Conservation (phyloP, 495 filamentous ascomycete species). For the Aspergillus mulundensis region DNA sequence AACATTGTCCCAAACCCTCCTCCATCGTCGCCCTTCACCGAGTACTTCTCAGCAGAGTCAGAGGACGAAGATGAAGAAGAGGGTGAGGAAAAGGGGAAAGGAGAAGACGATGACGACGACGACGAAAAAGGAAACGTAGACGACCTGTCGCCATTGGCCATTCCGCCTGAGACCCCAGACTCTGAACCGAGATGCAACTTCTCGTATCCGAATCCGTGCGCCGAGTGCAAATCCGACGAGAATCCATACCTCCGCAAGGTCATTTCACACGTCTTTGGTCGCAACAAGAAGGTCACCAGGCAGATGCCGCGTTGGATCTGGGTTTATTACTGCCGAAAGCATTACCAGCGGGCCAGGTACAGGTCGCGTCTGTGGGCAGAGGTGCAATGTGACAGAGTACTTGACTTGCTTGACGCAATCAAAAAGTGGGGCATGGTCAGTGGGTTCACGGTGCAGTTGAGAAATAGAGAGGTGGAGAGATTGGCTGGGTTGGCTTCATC, state of each 20-base stretch:
- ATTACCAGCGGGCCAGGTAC: slow-evolving; percentile 77
- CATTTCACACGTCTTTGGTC: slow-evolving; percentile 82
- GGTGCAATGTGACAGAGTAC: slow-evolving; percentile 58
- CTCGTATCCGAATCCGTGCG: slow-evolving; percentile 26
- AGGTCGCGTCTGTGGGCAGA: slow-evolving; percentile 40
- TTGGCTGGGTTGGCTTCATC: neutral
- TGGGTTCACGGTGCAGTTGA: slow-evolving; percentile 28
- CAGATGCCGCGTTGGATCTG: slow-evolving; percentile 61
- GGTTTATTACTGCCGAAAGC: slow-evolving; percentile 74
- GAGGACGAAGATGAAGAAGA: neutral
- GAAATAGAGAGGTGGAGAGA: slow-evolving; percentile 20
- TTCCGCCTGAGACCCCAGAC: neutral
- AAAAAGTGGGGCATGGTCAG: slow-evolving; percentile 54
- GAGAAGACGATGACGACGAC: no score
- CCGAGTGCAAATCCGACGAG: slow-evolving; percentile 18
- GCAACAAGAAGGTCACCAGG: slow-evolving; percentile 75
- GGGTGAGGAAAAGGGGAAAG: neutral
- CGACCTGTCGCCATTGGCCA: neutral
- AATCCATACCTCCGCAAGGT: slow-evolving; percentile 54
- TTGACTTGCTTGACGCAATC: slow-evolving; percentile 53
- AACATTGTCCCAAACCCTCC: neutral
- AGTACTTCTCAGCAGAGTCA: no score
- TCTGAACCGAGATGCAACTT: neutral
- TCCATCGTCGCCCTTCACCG: neutral
- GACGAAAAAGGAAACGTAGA: neutral